These are phyloP conservation scores for Lathyrus tuberosus DNA, from an alignment of 306 rosid species.

Conservation along the genomic window DNA sequence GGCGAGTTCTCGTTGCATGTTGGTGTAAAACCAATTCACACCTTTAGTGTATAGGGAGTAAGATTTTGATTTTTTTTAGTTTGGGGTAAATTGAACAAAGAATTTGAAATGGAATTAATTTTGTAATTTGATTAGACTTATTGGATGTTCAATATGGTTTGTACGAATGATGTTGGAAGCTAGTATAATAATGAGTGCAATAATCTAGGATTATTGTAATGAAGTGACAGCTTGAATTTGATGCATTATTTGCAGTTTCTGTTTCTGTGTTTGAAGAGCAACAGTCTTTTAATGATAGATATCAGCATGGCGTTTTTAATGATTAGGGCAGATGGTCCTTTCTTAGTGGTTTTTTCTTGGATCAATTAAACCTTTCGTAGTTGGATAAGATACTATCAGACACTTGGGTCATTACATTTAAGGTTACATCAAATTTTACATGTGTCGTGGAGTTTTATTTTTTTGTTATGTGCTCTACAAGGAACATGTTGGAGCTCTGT, in stretches of 20 bases:
- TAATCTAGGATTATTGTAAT: neutral
- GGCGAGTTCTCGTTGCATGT: neutral
- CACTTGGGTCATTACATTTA: neutral
- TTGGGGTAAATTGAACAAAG: neutral
- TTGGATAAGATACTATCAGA: neutral
- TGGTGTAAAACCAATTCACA: neutral
- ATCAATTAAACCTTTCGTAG: neutral
- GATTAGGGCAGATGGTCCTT: neutral
- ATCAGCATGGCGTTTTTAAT: neutral
- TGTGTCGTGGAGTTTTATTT: slow-evolving; percentile 5
- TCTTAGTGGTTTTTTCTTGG: no score
- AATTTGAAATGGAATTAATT: neutral
- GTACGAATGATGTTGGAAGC: neutral
- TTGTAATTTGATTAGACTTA: neutral
- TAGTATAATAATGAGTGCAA: neutral
- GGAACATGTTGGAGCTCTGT: neutral
- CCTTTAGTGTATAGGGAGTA: neutral
- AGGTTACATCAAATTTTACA: neutral
- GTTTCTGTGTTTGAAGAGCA: neutral
- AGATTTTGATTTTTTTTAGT: neutral
- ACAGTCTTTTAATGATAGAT: neutral
- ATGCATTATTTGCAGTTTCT: neutral
- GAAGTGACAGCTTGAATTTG: neutral
- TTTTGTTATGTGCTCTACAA: slow-evolving; percentile 2
- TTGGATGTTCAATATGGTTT: slow-evolving; percentile 2